Conservation (phyloP, 495 filamentous ascomycete genomes). For the Neurospora hispaniola region DNA sequence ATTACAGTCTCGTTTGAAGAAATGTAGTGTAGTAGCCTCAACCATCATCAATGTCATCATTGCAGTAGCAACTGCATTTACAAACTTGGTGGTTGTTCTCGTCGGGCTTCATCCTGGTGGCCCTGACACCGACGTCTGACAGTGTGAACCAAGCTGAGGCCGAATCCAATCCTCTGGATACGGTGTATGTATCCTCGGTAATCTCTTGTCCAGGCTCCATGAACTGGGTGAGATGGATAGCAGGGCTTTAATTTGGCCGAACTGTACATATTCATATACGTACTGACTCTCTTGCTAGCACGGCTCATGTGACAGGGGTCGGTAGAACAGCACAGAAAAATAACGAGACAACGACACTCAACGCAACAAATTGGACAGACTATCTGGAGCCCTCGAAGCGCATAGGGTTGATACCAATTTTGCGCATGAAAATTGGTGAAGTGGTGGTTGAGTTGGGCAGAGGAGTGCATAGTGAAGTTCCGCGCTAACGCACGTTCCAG, state of each 20-base stretch:
- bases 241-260: background rate
- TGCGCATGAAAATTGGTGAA: background rate
- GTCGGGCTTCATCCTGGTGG: background rate
- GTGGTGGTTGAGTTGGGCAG: background rate
- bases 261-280: background rate
- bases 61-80: background rate
- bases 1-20: background rate
- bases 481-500: too few species aligned
- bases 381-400: background rate
- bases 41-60: background rate
- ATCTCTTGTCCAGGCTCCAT: background rate
- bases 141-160: background rate
- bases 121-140: background rate
- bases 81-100: background rate
- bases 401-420: background rate
- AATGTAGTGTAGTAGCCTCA: background rate
- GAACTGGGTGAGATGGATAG: background rate
- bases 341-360: background rate
- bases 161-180: background rate
- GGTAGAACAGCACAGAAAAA: background rate
- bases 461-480: background rate
- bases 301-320: background rate
- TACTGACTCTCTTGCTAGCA: background rate
- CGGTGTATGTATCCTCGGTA: background rate
- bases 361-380: background rate